Percentiles rank a stretch among this genome's conserved stretches.
Evolutionary conservation across 2,329 filamentous ascomycete genomes (phyloP).

Genomic region (Talaromyces sp.): DNA sequence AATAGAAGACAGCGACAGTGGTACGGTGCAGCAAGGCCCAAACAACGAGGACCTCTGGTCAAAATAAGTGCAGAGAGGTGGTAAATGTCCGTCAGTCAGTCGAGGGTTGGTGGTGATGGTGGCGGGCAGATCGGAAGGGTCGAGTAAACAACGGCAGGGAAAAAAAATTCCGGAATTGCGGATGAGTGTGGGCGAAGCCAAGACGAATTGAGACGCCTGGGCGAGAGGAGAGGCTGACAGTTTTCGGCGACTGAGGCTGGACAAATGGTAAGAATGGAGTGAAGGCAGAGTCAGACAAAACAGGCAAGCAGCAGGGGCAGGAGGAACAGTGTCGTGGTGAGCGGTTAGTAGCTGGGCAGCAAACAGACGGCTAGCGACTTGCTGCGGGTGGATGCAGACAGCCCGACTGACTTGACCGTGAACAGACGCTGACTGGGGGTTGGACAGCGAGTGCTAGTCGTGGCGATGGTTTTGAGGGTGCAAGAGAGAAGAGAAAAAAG

Average conservation of each 20-base stretch:
- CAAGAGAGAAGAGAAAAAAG: slow-evolving; percentile 2
- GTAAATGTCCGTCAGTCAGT: slow-evolving; percentile 1
- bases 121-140: slow-evolving; percentile 9
- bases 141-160: not conserved
- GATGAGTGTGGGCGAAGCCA: slow-evolving; percentile 1
- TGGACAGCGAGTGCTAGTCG: not conserved
- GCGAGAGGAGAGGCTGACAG: not conserved
- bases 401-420: not conserved
- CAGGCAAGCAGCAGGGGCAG: not conserved
- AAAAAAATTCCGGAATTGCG: slow-evolving; percentile 1
- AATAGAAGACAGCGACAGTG: not conserved
- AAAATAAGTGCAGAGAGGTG: not conserved
- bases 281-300: slow-evolving; percentile 2
- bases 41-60: not conserved
- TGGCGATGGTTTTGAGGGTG: not conserved
- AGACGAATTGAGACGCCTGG: slow-evolving; percentile 9
- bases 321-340: slow-evolving; percentile 3
- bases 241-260: not conserved
- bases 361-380: not conserved
- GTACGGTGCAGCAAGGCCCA: not conserved
- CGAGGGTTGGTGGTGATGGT: not conserved
- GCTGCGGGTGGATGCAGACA: not conserved
- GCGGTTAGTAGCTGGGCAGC: slow-evolving; percentile 1
- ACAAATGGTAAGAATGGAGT: slow-evolving; percentile 2
- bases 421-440: slow-evolving; percentile 1